A percentile compares a stretch with the other conserved stretches of the same genome.
Conservation (phyloP, 1,139 yeast species). For the Lipomyces yarrowii region DNA sequence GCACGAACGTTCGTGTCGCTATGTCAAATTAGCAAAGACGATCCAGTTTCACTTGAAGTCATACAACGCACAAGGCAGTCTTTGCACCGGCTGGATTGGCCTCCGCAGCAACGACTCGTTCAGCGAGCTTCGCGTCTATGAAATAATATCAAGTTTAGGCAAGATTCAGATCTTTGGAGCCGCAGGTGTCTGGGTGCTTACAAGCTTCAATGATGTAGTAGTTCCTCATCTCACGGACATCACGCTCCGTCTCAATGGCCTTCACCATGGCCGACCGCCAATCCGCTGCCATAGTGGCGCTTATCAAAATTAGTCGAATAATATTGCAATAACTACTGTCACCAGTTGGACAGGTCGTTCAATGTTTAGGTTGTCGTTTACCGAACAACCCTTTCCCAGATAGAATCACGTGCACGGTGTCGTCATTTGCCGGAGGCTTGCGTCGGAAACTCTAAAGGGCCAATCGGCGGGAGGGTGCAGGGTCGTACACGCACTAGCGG, state of each 20-base stretch:
- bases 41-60: neutral
- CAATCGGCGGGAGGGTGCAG: neutral
- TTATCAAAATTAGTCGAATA: neutral
- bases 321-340: neutral
- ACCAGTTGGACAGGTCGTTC: no score
- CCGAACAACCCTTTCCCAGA: neutral
- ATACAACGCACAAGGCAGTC: slow-evolving; percentile 1
- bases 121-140: slow-evolving; percentile 22
- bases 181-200: neutral
- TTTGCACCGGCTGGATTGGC: neutral
- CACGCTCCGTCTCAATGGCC: slow-evolving; percentile 34
- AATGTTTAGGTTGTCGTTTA: neutral
- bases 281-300: slow-evolving; percentile 2
- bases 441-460: neutral
- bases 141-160: neutral
- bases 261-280: slow-evolving; percentile 13
- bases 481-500: neutral
- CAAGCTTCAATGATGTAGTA: neutral
- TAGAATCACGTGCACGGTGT: neutral
- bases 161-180: neutral
- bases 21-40: neutral
- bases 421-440: no score
- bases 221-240: slow-evolving; percentile 35
- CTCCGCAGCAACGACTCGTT: slow-evolving; percentile 20
- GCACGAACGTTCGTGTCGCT: neutral